Evolutionary conservation across 768 basidiomycete genomes (phyloP).

Genomic region (Ramaria sp.): DNA sequence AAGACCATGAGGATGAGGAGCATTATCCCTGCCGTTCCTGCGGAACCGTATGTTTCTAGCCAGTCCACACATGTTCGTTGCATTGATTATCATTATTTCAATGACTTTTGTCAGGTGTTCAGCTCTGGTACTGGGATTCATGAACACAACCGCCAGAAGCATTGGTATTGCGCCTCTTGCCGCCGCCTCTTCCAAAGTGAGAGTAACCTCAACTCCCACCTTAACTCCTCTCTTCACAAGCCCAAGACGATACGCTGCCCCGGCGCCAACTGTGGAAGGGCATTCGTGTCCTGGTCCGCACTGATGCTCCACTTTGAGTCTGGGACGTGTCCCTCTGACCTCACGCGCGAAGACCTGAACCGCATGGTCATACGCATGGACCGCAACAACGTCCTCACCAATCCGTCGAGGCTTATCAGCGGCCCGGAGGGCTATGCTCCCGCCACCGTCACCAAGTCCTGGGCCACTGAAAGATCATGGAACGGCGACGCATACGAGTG

Average conservation of each 20-base stretch:
- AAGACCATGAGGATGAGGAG: constrained; percentile 17
- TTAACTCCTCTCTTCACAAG: constrained; percentile 41
- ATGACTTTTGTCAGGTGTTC: background rate
- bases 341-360: constrained; percentile 29
- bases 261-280: constrained; percentile 29
- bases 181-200: constrained; percentile 30
- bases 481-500: constrained; percentile 45
- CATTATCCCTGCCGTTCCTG: constrained; percentile 16
- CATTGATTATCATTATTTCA: too few relatives aligned
- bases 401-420: constrained; percentile 41
- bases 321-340: constrained; percentile 43
- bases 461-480: constrained; percentile 29
- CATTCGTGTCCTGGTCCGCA: constrained; percentile 43
- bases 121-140: constrained; percentile 20
- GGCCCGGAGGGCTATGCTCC: constrained; percentile 15
- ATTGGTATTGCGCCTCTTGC: constrained; percentile 37
- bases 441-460: constrained; percentile 11
- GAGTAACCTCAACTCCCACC: constrained; percentile 34
- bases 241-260: constrained; percentile 29
- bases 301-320: constrained; percentile 54
- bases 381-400: constrained; percentile 37
- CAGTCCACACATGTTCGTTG: too few relatives aligned
- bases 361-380: constrained; percentile 33
- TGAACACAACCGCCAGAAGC: constrained; percentile 27
- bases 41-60: background rate